Evolutionary conservation across 352 stramenopile genomes (phyloP).

Genomic region (Phytophthora aleatoria): DNA sequence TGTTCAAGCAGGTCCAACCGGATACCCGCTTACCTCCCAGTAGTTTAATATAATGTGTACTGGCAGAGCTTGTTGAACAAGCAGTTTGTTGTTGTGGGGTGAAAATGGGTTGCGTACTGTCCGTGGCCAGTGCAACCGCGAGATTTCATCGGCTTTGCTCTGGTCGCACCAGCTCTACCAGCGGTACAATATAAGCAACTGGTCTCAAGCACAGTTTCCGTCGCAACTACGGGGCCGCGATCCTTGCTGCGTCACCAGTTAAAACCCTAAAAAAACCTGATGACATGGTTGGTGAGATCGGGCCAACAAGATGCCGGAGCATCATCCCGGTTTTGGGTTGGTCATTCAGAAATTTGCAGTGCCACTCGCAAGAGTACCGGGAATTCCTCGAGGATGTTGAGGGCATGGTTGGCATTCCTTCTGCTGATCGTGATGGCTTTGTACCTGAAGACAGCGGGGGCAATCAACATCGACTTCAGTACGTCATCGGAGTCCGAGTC

Average conservation of each 20-base stretch:
- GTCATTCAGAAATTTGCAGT: conserved; percentile 31
- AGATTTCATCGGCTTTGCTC: conserved; percentile 28
- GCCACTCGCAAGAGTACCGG: conserved; percentile 16
- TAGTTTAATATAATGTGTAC: too few species aligned
- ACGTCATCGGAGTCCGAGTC: background rate
- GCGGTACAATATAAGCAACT: conserved; percentile 15
- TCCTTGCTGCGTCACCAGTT: conserved; percentile 5
- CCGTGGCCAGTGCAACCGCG: conserved; percentile 8
- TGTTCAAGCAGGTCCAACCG: conserved; percentile 22
- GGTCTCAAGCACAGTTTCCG: conserved; percentile 5
- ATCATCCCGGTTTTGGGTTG: conserved; percentile 20
- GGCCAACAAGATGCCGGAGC: conserved; percentile 23
- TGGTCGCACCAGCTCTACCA: conserved; percentile 27
- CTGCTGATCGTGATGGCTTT: conserved; percentile 5
- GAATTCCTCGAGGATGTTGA: conserved; percentile 29
- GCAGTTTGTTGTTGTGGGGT: background rate
- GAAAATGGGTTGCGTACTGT: conserved; percentile 10
- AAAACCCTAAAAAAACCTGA: background rate
- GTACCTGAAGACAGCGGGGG: background rate
- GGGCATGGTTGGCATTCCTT: conserved; percentile 10
- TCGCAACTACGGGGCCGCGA: background rate
- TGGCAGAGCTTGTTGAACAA: too few species aligned
- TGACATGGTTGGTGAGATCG: conserved; percentile 14
- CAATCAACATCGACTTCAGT: background rate
- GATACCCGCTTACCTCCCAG: too few species aligned